Conservation (phyloP, 331 rosid species). For the Quercus phellos region DNA sequence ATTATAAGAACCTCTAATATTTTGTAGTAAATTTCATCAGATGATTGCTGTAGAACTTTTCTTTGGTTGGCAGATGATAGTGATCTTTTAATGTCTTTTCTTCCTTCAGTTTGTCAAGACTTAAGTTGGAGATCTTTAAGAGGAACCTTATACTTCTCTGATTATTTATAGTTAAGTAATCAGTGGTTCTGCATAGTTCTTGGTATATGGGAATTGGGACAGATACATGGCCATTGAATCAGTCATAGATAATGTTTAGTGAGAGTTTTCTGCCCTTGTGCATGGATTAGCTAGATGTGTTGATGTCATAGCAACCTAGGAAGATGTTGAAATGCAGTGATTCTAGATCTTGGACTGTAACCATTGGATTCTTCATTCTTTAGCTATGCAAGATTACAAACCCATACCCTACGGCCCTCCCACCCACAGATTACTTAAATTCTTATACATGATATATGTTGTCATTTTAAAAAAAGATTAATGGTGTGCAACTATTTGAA, state of each 20-base stretch:
- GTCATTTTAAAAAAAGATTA: neutral
- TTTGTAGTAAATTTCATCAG: neutral
- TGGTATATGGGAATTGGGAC: neutral
- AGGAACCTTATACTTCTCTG: neutral
- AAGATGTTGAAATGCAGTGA: neutral
- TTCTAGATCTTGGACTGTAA: neutral
- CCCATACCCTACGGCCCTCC: neutral
- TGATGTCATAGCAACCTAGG: constrained; percentile 2
- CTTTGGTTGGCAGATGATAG: neutral
- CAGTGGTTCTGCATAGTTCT: neutral
- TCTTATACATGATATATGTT: neutral
- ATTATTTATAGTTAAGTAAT: neutral
- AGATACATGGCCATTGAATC: neutral
- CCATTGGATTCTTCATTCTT: neutral
- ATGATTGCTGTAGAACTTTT: neutral
- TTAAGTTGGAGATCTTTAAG: neutral
- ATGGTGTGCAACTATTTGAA: constrained; percentile 12
- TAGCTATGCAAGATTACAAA: neutral
- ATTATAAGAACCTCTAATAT: neutral
- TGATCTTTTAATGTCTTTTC: neutral
- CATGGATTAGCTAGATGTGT: constrained; percentile 5
- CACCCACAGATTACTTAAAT: neutral
- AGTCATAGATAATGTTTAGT: neutral
- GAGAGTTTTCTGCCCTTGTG: neutral
- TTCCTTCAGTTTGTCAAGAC: neutral